Evolutionary conservation across 1,284 basidiomycete genomes (phyloP).

Genomic region (Grifola frondosa): DNA sequence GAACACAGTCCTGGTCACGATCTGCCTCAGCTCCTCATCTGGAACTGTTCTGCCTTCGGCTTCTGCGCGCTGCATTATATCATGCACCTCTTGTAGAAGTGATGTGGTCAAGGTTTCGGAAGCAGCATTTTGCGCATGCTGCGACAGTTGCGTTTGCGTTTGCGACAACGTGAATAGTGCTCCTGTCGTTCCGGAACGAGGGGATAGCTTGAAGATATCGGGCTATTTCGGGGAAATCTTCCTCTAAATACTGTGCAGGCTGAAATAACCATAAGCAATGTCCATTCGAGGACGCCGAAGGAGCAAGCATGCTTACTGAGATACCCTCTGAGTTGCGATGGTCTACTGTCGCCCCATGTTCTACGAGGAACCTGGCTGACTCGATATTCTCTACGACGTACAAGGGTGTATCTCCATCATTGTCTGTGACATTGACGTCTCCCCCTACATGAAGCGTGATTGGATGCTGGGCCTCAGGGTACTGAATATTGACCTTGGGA

Average conservation of each 20-base stretch:
- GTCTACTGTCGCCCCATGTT: slow-evolving; percentile 73
- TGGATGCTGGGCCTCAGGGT: slow-evolving; percentile 10
- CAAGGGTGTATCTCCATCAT: slow-evolving; percentile 88
- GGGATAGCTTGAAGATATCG: slow-evolving; percentile 51
- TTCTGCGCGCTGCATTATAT: slow-evolving; percentile 66
- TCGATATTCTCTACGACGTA: slow-evolving; percentile 86
- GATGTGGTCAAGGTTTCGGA: slow-evolving; percentile 70
- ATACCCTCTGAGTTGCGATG: slow-evolving; percentile 70
- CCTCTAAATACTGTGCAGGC: slow-evolving; percentile 73
- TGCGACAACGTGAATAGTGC: slow-evolving; percentile 14
- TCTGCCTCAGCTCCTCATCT: slow-evolving; percentile 55
- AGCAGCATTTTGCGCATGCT: slow-evolving; percentile 66
- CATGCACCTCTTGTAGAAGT: slow-evolving; percentile 64
- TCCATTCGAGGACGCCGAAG: background rate
- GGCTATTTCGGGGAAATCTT: slow-evolving; percentile 81
- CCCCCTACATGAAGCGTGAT: slow-evolving; percentile 53
- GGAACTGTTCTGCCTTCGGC: slow-evolving; percentile 56
- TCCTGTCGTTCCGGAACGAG: slow-evolving; percentile 5
- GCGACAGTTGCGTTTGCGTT: slow-evolving; percentile 46
- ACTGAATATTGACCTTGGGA: slow-evolving; percentile 49
- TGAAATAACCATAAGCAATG: slow-evolving; percentile 28
- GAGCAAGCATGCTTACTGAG: slow-evolving; percentile 53
- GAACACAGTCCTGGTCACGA: slow-evolving; percentile 60
- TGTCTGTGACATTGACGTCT: slow-evolving; percentile 83
- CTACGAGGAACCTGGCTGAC: slow-evolving; percentile 77